phyloP scores from a whole-genome alignment of 371 early-diverging fungal species.

The Phascolomyces articulosus region DNA sequence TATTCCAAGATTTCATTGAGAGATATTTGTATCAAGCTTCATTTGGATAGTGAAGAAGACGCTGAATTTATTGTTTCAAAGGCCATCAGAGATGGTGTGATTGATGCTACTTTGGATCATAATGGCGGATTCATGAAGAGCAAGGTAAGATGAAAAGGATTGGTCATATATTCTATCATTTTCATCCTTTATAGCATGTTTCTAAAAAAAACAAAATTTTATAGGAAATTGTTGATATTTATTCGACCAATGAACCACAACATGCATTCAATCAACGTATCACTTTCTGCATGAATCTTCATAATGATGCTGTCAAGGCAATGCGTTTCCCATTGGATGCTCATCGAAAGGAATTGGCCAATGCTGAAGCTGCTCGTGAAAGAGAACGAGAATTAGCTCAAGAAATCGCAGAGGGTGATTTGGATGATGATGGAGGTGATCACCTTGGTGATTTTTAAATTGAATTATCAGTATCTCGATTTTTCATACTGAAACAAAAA shows the following conservation, averaged over 20 bases:
- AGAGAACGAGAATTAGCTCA: constrained; percentile 92
- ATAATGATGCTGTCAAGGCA: constrained; percentile 96
- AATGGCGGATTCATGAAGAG: constrained; percentile 91
- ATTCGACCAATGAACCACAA: constrained; percentile 96
- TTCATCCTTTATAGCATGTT: too few species aligned
- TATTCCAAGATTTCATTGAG: constrained; percentile 96
- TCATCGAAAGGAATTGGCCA: constrained; percentile 82
- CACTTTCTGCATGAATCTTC: constrained; percentile 92
- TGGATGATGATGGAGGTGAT: constrained; percentile 73
- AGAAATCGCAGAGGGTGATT: constrained; percentile 88
- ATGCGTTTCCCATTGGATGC: constrained; percentile 94
- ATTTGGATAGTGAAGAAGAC: constrained; percentile 96
- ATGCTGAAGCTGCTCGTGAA: constrained; percentile 84
- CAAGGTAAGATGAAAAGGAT: too few species aligned
- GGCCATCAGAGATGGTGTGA: constrained; percentile 98
- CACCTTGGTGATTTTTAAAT: constrained; percentile 45
- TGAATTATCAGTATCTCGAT: neutral
- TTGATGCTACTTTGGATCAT: constrained; percentile 95
- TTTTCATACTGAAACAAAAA: too few species aligned
- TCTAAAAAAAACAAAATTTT: too few species aligned
- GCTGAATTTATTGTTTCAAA: constrained; percentile 98
- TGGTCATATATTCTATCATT: too few species aligned
- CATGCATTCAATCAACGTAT: constrained; percentile 94
- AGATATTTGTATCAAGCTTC: constrained; percentile 95
- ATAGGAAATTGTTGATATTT: constrained; percentile 89